A percentile compares a stretch with the other conserved stretches of the same genome.
Conservation (phyloP, 202 grass and related monocot genomes). For the Bolboschoenoplectus hybrid region DNA sequence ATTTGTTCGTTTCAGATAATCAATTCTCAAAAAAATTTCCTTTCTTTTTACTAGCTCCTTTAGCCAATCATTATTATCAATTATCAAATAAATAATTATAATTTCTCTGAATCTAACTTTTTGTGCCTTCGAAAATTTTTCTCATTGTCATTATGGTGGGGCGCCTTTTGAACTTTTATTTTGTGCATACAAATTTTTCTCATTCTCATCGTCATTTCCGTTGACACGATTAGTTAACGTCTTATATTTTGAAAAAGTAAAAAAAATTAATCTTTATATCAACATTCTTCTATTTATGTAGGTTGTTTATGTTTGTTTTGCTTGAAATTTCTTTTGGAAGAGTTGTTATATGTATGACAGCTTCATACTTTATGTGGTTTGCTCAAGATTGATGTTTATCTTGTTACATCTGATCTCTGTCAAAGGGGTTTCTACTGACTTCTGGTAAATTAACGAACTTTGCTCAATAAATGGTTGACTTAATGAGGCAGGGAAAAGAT, state of each 20-base stretch:
- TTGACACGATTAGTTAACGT: not conserved
- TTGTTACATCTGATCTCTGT: not conserved
- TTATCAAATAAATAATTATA: not conserved
- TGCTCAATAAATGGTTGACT: not conserved
- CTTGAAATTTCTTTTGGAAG: not conserved
- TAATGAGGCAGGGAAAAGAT: not conserved
- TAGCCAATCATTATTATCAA: not conserved
- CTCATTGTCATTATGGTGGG: not conserved
- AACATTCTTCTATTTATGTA: not conserved
- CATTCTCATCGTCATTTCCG: too few relatives aligned
- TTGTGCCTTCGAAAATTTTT: not conserved
- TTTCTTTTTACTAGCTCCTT: not conserved
- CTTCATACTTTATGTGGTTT: conserved; percentile 11
- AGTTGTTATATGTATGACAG: not conserved
- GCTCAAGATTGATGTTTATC: conserved; percentile 17
- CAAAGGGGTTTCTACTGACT: not conserved
- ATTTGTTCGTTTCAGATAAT: not conserved
- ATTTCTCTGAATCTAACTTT: not conserved
- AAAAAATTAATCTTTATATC: not conserved
- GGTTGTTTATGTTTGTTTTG: conserved; percentile 3
- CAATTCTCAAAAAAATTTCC: not conserved
- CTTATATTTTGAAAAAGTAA: not conserved
- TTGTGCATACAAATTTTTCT: too few relatives aligned
- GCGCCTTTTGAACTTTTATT: not conserved
- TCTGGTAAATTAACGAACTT: not conserved